Conservation (phyloP, 352 stramenopile species). For the Ochromonadaceae sp. region DNA sequence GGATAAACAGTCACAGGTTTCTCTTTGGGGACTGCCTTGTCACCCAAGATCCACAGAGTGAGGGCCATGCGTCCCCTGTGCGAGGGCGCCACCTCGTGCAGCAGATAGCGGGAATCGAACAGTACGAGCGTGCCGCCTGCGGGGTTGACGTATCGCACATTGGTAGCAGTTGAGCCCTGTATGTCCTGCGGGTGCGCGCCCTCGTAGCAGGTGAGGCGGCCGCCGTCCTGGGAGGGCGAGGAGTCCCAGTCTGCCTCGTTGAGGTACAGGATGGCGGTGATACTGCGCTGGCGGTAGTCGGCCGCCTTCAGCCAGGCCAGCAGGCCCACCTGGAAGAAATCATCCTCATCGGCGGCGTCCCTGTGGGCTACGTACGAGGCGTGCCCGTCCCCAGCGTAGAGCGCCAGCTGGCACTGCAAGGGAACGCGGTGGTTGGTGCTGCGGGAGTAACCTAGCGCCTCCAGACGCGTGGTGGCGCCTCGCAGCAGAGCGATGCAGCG, state of each 20-base stretch:
- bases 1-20: too few relatives aligned
- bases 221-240: too few relatives aligned
- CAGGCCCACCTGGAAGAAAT: background rate
- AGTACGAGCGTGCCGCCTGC: background rate
- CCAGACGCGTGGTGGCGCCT: too few relatives aligned
- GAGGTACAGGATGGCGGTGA: slow-evolving; percentile 8
- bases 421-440: too few relatives aligned
- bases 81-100: slow-evolving; percentile 4
- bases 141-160: background rate
- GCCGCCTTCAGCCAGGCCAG: background rate
- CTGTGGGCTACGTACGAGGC: background rate
- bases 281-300: slow-evolving; percentile 1
- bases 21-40: too few relatives aligned
- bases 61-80: slow-evolving; percentile 9
- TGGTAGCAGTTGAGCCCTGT: too few relatives aligned
- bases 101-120: background rate
- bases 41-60: slow-evolving; percentile 8
- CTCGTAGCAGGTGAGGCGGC: too few relatives aligned
- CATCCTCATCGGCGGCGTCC: slow-evolving; percentile 1
- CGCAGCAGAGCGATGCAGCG: too few relatives aligned
- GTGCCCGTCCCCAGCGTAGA: slow-evolving; percentile 10
- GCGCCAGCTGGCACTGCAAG: too few relatives aligned
- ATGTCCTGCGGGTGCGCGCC: too few relatives aligned
- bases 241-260: slow-evolving; percentile 10
- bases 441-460: too few relatives aligned